Conservation (phyloP, 2,329 filamentous ascomycete species). For the Neurospora sp. region DNA sequence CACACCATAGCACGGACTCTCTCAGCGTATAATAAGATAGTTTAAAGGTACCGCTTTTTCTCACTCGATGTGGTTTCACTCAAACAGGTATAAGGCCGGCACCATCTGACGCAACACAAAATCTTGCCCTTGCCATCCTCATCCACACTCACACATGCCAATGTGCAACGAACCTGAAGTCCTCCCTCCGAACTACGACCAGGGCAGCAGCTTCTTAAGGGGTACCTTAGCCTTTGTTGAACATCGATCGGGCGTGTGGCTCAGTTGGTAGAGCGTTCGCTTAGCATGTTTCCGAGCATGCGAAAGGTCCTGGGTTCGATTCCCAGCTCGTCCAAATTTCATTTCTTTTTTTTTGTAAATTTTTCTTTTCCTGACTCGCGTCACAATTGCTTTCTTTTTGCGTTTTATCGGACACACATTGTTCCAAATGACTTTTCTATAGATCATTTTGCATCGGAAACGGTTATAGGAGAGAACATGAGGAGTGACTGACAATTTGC, state of each 20-base stretch:
- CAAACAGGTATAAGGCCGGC: no score
- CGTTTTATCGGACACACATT: background rate
- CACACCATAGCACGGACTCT: background rate
- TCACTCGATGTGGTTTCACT: no score
- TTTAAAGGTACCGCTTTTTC: no score
- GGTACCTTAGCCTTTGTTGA: rapidly evolving
- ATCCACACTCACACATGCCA: background rate
- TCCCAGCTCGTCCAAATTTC: background rate
- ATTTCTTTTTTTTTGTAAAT: background rate
- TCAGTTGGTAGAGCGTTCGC: background rate
- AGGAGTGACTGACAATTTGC: background rate
- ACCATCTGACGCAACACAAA: no score
- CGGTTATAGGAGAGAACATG: background rate
- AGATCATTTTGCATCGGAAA: background rate
- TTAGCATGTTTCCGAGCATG: no score
- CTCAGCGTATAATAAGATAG: no score
- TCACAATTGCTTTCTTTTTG: background rate
- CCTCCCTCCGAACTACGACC: background rate
- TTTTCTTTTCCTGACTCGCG: background rate
- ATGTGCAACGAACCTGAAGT: background rate
- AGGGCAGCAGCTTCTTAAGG: background rate
- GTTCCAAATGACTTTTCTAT: no score
- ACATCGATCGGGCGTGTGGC: background rate
- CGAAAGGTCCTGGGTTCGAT: background rate
- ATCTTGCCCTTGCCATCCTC: background rate